phyloP scores from a whole-genome alignment of 139 green algal species.

The Tetradesmus obliquus region DNA sequence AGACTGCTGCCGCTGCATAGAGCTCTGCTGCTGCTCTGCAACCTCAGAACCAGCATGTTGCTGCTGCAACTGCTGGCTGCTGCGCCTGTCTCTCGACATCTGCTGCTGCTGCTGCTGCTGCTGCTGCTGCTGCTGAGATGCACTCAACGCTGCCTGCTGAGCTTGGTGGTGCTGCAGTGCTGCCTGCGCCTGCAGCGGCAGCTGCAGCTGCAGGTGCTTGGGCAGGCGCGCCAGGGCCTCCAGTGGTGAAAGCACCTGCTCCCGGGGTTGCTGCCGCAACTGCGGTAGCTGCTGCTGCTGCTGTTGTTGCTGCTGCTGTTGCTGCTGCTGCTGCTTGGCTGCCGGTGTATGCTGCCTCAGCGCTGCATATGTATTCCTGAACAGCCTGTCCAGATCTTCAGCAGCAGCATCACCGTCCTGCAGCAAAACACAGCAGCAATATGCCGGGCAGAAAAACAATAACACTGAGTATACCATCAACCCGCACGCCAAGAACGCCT shows the following conservation, averaged over 20 bases:
- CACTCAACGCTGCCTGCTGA: neutral
- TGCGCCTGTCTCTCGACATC: neutral
- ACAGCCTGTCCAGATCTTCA: slow-evolving; percentile 70
- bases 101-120: neutral
- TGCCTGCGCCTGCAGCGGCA: slow-evolving; percentile 3
- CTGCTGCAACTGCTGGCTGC: slow-evolving; percentile 21
- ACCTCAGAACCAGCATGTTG: neutral
- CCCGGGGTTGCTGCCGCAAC: neutral
- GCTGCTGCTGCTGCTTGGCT: slow-evolving; percentile 8
- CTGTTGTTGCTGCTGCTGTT: neutral
- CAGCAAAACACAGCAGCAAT: neutral
- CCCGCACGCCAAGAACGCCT: neutral
- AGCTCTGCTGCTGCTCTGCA: neutral
- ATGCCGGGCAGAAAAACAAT: neutral
- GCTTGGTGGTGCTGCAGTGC: neutral
- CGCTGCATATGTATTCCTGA: slow-evolving; percentile 76
- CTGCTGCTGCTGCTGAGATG: slow-evolving; percentile 10
- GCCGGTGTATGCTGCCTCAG: slow-evolving; percentile 51
- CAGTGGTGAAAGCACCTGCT: neutral
- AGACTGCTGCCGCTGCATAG: neutral
- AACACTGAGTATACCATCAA: neutral
- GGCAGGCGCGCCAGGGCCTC: neutral
- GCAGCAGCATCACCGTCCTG: slow-evolving; percentile 58
- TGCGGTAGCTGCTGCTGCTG: neutral
- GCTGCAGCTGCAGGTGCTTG: slow-evolving; percentile 50